Conservation (phyloP, 2,329 filamentous ascomycete genomes). For the Colletotrichum siamense region DNA sequence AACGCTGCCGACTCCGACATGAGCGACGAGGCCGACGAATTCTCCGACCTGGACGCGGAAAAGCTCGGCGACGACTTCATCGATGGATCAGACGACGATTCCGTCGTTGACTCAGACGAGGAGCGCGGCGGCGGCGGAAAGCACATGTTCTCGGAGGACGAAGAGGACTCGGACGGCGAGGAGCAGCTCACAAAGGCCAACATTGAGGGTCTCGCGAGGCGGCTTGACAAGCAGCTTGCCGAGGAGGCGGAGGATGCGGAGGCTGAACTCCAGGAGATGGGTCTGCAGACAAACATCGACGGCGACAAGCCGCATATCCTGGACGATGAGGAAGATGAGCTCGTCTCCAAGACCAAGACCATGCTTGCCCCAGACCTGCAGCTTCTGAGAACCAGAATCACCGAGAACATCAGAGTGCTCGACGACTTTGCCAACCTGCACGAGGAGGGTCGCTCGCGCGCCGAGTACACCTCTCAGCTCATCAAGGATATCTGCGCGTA, state of each 20-base stretch:
- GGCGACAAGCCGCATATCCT: conserved; percentile 75
- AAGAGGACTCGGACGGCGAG: conserved; percentile 85
- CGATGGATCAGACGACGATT: conserved; percentile 57
- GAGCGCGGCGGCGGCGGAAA: conserved; percentile 57
- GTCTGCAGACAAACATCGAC: conserved; percentile 92
- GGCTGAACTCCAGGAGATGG: conserved; percentile 83
- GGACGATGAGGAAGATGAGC: conserved; percentile 63
- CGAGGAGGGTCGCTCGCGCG: conserved; percentile 80
- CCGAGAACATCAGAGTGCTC: conserved; percentile 89
- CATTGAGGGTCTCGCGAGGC: conserved; percentile 88
- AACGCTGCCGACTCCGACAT: conserved; percentile 43
- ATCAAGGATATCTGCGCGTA: conserved; percentile 94
- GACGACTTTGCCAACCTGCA: conserved; percentile 85
- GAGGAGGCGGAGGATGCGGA: conserved; percentile 83
- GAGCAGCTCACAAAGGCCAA: conserved; percentile 94
- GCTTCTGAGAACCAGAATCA: conserved; percentile 85
- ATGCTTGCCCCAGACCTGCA: conserved; percentile 88
- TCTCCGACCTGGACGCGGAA: conserved; percentile 45
- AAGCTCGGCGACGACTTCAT: conserved; percentile 65
- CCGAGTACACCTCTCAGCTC: conserved; percentile 87
- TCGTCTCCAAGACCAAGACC: conserved; percentile 62
- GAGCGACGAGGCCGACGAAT: conserved; percentile 49
- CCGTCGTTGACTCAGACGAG: conserved; percentile 76
- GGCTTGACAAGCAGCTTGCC: conserved; percentile 79
- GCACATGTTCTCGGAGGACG: conserved; percentile 94